Percentiles rank a stretch among this genome's conserved stretches.
Evolutionary conservation across 192 early-diverging fungal species (phyloP).

Genomic region (Coemansia furcata): DNA sequence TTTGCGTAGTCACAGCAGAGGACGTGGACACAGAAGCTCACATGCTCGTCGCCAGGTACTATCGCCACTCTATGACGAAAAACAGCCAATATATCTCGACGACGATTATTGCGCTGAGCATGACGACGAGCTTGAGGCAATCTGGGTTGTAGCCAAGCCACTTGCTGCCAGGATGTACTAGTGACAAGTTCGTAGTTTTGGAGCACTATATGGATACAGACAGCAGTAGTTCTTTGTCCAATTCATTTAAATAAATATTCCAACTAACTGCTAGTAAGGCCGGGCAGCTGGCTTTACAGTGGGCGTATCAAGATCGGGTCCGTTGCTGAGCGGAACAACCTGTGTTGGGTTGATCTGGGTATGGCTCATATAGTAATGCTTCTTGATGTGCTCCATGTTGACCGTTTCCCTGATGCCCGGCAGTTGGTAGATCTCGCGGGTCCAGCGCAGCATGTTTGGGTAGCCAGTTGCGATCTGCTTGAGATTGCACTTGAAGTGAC

Average conservation of each 20-base stretch:
- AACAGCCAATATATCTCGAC: conserved; percentile 14
- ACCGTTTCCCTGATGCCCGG: conserved; percentile 78
- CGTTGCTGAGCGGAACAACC: conserved; percentile 74
- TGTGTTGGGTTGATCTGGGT: conserved; percentile 88
- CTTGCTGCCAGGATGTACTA: not conserved
- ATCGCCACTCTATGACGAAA: not conserved
- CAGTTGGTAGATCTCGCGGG: conserved; percentile 78
- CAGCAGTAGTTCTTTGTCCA: no score
- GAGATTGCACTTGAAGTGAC: conserved; percentile 94
- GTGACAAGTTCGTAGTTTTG: not conserved
- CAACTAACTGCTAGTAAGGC: conserved; percentile 16
- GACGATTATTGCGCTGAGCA: not conserved
- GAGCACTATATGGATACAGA: no score
- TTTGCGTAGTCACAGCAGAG: not conserved
- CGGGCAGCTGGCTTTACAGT: conserved; percentile 28
- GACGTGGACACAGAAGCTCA: conserved; percentile 13
- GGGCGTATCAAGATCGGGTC: conserved; percentile 55
- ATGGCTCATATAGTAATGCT: conserved; percentile 90
- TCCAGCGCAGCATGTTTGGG: conserved; percentile 85
- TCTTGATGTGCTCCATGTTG: conserved; percentile 95
- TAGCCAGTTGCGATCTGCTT: conserved; percentile 84
- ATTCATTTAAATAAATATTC: not conserved
- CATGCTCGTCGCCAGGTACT: conserved; percentile 2
- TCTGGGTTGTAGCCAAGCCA: not conserved
- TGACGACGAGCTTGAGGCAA: not conserved